These are phyloP conservation scores for Rhinocladiella mackenziei DNA, from an alignment of 2,329 filamentous ascomycete genomes.

Conservation along the genomic window DNA sequence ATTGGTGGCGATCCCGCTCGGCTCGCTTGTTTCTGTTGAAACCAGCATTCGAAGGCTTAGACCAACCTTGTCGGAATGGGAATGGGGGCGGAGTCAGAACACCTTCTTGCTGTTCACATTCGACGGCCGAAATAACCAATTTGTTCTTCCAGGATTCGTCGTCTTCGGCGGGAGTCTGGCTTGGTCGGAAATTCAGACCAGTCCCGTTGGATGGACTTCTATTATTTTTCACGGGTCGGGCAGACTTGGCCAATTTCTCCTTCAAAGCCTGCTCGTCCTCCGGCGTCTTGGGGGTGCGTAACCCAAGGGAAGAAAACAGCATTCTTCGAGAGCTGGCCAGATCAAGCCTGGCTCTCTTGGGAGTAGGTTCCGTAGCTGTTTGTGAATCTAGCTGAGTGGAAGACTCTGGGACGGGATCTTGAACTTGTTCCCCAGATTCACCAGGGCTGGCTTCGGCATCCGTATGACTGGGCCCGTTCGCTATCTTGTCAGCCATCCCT, in stretches of 20 bases:
- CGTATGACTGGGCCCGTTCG: neutral
- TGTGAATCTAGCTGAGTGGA: neutral
- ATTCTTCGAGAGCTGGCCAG: conserved; percentile 63
- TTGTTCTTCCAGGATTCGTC: conserved; percentile 62
- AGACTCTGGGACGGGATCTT: neutral
- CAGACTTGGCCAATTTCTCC: conserved; percentile 47
- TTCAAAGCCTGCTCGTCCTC: conserved; percentile 63
- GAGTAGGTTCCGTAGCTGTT: conserved; percentile 5
- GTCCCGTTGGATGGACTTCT: neutral
- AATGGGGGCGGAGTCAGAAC: conserved; percentile 74
- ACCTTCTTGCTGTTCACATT: conserved; percentile 70
- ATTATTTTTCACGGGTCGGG: conserved; percentile 21
- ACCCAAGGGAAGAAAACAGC: conserved; percentile 67
- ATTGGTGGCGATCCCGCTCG: conserved; percentile 18
- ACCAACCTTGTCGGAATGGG: conserved; percentile 83
- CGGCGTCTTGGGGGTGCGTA: conserved; percentile 64
- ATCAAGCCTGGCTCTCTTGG: conserved; percentile 47
- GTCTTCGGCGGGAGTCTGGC: conserved; percentile 51
- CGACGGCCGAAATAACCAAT: conserved; percentile 72
- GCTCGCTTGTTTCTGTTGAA: conserved; percentile 24
- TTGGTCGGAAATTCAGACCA: conserved; percentile 28
- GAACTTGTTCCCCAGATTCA: neutral
- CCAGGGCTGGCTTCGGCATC: neutral
- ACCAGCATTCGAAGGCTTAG: conserved; percentile 52
- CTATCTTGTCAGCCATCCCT: neutral